Conservation (phyloP, 1,284 basidiomycete genomes). For the Leccinum angustisporum region DNA sequence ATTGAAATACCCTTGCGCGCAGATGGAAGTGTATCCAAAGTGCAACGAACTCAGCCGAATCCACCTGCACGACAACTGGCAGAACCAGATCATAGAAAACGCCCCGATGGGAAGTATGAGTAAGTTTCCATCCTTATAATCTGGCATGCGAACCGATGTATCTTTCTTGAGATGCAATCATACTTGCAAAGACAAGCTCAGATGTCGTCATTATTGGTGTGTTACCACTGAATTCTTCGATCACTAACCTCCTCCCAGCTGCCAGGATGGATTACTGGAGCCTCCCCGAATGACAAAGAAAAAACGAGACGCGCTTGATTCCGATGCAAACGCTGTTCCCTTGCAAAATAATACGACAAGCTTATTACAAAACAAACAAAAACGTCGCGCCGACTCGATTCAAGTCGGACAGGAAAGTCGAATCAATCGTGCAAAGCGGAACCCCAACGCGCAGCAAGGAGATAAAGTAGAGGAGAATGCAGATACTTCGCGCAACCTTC, state of each 20-base stretch:
- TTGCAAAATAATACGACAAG: constrained; percentile 9
- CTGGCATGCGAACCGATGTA: not conserved
- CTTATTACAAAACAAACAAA: constrained; percentile 2
- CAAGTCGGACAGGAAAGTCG: constrained; percentile 2
- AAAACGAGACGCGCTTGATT: constrained; percentile 23
- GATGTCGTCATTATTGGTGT: constrained; percentile 72
- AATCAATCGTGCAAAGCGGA: constrained; percentile 24
- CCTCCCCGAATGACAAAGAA: constrained; percentile 48
- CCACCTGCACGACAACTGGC: constrained; percentile 1
- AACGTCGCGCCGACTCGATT: not conserved
- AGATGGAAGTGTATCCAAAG: constrained; percentile 1
- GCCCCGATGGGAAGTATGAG: constrained; percentile 56
- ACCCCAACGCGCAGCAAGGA: constrained; percentile 40
- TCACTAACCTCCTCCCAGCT: constrained; percentile 44
- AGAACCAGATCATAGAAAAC: constrained; percentile 24
- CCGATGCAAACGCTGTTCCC: constrained; percentile 14
- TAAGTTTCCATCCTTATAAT: constrained; percentile 31
- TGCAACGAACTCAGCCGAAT: constrained; percentile 2
- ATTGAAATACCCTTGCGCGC: constrained; percentile 5
- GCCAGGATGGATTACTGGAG: constrained; percentile 63
- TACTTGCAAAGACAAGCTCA: constrained; percentile 72
- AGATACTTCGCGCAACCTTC: constrained; percentile 42
- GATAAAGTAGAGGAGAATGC: constrained; percentile 47
- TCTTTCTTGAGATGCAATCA: constrained; percentile 66
- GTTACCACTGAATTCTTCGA: not conserved